Percentiles rank a stretch among this genome's conserved stretches.
These are phyloP conservation scores for Colletotrichum incanum DNA, from an alignment of 2,329 filamentous ascomycete species.

Conservation along the genomic window DNA sequence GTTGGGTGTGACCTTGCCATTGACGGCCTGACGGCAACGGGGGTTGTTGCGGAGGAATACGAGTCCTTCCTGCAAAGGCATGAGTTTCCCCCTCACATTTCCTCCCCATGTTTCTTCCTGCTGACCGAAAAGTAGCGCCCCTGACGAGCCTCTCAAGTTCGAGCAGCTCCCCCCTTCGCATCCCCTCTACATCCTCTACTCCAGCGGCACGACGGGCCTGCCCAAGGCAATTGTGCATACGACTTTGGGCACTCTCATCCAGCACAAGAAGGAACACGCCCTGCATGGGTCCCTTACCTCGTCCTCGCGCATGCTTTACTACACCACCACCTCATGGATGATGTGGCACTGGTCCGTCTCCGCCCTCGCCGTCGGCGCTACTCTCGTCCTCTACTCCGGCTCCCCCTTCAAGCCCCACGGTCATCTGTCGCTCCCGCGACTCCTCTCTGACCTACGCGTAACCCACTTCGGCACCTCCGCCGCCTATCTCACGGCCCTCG, in stretches of 20 bases:
- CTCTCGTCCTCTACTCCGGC: constrained; percentile 91
- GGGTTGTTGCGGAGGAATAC: constrained; percentile 62
- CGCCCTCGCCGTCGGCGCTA: constrained; percentile 85
- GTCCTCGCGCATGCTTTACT: constrained; percentile 87
- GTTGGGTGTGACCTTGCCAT: constrained; percentile 64
- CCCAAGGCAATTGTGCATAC: constrained; percentile 98
- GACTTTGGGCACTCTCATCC: constrained; percentile 88
- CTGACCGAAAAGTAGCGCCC: constrained; percentile 48
- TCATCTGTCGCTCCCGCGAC: constrained; percentile 84
- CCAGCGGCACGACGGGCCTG: constrained; percentile 87
- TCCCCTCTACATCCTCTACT: constrained; percentile 94
- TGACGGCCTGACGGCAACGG: constrained; percentile 57
- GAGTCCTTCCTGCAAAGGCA: constrained; percentile 57
- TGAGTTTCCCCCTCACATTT: too few relatives aligned
- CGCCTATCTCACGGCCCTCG: constrained; percentile 91
- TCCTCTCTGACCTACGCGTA: constrained; percentile 86
- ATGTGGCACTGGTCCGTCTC: constrained; percentile 99
- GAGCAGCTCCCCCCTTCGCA: constrained; percentile 87
- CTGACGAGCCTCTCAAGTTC: constrained; percentile 72
- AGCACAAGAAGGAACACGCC: constrained; percentile 97
- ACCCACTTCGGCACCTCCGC: constrained; percentile 97
- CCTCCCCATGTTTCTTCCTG: not conserved
- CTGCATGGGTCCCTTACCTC: constrained; percentile 87
- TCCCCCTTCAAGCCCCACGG: constrained; percentile 88
- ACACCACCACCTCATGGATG: constrained; percentile 98